Evolutionary conservation across 2,329 filamentous ascomycete species (phyloP), one percentile per base, ranked within the genome.

Genomic region (Colletotrichum cereale): DNA sequence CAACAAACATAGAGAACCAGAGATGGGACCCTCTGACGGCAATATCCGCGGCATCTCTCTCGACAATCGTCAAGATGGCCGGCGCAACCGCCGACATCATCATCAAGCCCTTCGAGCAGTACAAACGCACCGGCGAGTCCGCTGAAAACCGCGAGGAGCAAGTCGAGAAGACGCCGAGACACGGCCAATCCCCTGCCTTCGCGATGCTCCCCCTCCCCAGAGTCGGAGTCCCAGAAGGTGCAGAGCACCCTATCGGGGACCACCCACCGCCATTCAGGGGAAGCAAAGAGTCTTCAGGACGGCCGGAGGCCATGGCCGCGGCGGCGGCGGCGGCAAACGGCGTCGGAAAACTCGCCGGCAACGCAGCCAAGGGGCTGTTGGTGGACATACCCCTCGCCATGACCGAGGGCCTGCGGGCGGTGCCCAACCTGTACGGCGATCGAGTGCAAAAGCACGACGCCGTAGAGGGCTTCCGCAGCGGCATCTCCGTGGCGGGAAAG

Each of bases 311-410:
- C 3, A 44, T 67, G 62, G 58, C 79, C n/a, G n/a, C n/a, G n/a
- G n/a, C n/a, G 76, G 60, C 18, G 76, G 11, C 75, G 73, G 2
- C 77, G 78, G 16, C 75, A 75, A n/a, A 87, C 89, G 2, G 86
- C 86, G 0, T 88, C 88, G 73, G 88, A 88, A 4, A 83, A 89
- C 24, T 93, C 26, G 85, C 91, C 21, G 63, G 66, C 10, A 87
- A 86, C 47, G 88, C 90, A 36, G 84, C 89, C 0, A 81, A 93
- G 57, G 90, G 89, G 72, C 86, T 90, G 0, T 92, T 92, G 5
- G 73, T 75, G 2, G 72, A 72, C 29, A 73, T 75, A 0, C 74
- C 73, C 2, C 55, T 75, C 18, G 74, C 73, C 1, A 73, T 71
- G 26, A 74, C 73, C 2, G 73, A 75, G 42, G 74, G 73, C 11